phyloP scores from a whole-genome alignment of 1,139 yeast species.

The Petasospora fabianii region DNA sequence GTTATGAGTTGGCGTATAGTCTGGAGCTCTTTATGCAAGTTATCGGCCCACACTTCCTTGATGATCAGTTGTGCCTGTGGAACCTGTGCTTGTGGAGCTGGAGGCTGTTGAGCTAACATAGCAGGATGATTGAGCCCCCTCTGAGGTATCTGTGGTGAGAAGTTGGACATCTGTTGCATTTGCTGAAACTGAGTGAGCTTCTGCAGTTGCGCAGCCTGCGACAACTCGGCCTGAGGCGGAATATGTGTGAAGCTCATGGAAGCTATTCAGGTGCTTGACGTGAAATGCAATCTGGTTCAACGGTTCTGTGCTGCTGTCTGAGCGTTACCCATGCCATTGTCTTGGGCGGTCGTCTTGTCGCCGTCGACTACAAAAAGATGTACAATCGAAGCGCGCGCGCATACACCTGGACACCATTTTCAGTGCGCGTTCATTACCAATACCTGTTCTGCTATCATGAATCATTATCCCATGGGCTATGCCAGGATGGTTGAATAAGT shows the following conservation, averaged over 20 bases:
- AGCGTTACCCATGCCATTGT: no score
- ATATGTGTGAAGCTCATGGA: constrained; percentile 23
- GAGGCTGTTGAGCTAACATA: constrained; percentile 6
- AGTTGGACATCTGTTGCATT: constrained; percentile 1
- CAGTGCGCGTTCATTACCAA: no score
- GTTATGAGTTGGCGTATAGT: constrained; percentile 67
- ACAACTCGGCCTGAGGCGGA: constrained; percentile 19
- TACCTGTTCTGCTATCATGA: no score
- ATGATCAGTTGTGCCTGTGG: constrained; percentile 20
- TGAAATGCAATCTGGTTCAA: no score
- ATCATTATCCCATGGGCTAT: no score
- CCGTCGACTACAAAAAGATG: no score
- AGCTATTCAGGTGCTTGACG: neutral
- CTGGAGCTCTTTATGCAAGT: constrained; percentile 78
- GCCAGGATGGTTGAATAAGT: no score
- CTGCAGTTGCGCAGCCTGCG: constrained; percentile 18
- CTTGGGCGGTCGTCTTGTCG: no score
- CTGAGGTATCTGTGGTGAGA: constrained; percentile 18
- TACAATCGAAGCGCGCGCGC: no score
- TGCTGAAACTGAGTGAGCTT: constrained; percentile 11
- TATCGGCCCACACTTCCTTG: constrained; percentile 79
- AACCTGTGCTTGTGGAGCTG: constrained; percentile 11
- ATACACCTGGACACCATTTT: no score
- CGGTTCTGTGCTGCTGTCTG: neutral
- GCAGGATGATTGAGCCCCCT: constrained; percentile 13